A percentile compares a stretch with the other conserved stretches of the same genome.
Evolutionary conservation across 441 rosid species (phyloP).

Genomic region (Geranium incanum): DNA sequence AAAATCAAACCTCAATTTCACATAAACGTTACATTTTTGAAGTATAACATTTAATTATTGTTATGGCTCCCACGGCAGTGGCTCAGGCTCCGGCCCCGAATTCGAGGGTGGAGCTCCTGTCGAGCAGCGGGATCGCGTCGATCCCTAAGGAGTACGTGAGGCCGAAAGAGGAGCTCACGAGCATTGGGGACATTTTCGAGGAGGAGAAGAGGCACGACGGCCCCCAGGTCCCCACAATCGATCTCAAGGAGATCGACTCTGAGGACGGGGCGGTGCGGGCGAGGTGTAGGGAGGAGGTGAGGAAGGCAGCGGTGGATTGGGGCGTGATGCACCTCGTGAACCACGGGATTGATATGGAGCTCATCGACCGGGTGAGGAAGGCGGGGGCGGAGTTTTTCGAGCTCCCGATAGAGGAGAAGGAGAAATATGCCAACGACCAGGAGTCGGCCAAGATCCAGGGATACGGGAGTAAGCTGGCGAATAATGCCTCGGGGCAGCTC

Average conservation of each 20-base stretch:
- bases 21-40: too few species aligned
- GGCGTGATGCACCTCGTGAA: constrained; percentile 90
- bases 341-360: constrained; percentile 58
- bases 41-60: too few species aligned
- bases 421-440: constrained; percentile 77
- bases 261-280: constrained; percentile 39
- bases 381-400: constrained; percentile 56
- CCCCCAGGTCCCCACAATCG: constrained; percentile 73
- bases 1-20: too few species aligned
- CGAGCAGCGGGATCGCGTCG: constrained; percentile 58
- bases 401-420: constrained; percentile 71
- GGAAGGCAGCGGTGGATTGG: constrained; percentile 61
- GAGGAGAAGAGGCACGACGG: constrained; percentile 68
- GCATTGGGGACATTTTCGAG: constrained; percentile 56
- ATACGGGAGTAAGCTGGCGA: constrained; percentile 87
- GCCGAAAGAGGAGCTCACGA: constrained; percentile 59
- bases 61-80: too few species aligned
- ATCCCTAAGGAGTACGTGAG: constrained; percentile 75
- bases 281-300: constrained; percentile 44
- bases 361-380: constrained; percentile 53
- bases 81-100: background rate
- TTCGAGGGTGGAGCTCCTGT: constrained; percentile 57
- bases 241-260: constrained; percentile 48
- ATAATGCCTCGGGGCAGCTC: constrained; percentile 70
- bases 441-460: constrained; percentile 73